phyloP scores from a whole-genome alignment of 805 yeast genomes.

The Candida dendrica region DNA sequence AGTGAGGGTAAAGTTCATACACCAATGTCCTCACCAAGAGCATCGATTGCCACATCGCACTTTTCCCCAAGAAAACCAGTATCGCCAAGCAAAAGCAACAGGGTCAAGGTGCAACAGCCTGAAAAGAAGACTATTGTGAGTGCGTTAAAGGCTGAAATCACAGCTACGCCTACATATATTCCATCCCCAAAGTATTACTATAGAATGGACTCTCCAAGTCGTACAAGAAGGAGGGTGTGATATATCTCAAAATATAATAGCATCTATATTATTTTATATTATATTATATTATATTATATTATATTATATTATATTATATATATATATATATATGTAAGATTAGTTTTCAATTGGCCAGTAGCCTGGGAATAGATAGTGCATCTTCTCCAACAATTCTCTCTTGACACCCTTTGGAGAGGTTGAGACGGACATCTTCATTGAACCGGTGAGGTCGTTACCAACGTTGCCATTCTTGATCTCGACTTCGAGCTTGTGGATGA shows the following conservation, averaged over 20 bases:
- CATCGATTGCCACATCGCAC: slow-evolving; percentile 14
- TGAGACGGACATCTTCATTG: slow-evolving; percentile 75
- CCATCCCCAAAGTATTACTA: slow-evolving; percentile 23
- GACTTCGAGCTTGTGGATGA: slow-evolving; percentile 61
- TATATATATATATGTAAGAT: no score
- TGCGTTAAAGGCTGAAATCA: background rate
- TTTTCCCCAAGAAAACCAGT: slow-evolving; percentile 19
- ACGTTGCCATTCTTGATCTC: slow-evolving; percentile 51
- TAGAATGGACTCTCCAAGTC: slow-evolving; percentile 24
- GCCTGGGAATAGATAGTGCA: slow-evolving; percentile 87
- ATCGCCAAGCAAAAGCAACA: slow-evolving; percentile 5
- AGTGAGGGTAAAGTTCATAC: background rate
- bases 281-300: background rate
- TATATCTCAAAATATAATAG: no score
- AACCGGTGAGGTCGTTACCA: slow-evolving; percentile 66
- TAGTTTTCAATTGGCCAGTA: slow-evolving; percentile 56
- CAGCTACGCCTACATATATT: slow-evolving; percentile 19
- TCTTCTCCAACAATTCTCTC: slow-evolving; percentile 63
- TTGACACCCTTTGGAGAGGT: slow-evolving; percentile 71
- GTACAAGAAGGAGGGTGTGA: slow-evolving; percentile 16
- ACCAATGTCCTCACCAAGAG: slow-evolving; percentile 23
- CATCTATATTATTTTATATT: background rate
- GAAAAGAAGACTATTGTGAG: background rate
- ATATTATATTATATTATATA: background rate
- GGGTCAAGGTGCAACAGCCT: no score